A percentile compares a stretch with the other conserved stretches of the same genome.
phyloP scores from a whole-genome alignment of 2,329 filamentous ascomycete species.

The Arthrobotrys pseudoclavata region DNA sequence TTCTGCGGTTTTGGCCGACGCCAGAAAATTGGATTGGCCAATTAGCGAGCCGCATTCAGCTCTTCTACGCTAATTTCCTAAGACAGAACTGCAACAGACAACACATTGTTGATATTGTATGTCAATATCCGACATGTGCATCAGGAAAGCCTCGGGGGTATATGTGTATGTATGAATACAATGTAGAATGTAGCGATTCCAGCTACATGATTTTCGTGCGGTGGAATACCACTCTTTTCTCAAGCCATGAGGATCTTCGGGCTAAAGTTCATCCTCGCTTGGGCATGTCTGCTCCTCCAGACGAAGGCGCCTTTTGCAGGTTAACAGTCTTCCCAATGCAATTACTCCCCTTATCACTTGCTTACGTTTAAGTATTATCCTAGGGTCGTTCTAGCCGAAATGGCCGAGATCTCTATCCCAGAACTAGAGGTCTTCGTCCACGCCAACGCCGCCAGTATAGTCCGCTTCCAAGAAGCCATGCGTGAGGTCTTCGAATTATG shows the following conservation, averaged over 20 bases:
- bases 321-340: neutral
- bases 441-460: neutral
- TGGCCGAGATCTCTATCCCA: slow-evolving; percentile 14
- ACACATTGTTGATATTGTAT: neutral
- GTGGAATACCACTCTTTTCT: neutral
- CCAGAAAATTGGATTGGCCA: slow-evolving; percentile 38
- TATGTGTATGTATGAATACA: neutral
- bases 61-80: neutral
- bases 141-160: neutral
- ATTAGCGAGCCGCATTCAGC: slow-evolving; percentile 18
- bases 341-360: neutral
- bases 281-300: slow-evolving; percentile 4
- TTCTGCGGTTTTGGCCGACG: slow-evolving; percentile 52
- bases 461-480: slow-evolving; percentile 30
- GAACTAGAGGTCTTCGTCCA: slow-evolving; percentile 32
- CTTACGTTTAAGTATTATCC: neutral
- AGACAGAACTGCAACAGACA: slow-evolving; percentile 4
- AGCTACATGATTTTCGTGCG: neutral
- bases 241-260: slow-evolving; percentile 5
- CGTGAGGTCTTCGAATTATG: slow-evolving; percentile 20
- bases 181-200: neutral
- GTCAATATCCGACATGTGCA: neutral
- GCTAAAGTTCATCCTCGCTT: neutral
- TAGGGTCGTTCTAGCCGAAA: neutral
- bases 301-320: neutral